phyloP scores from a whole-genome alignment of 2,329 filamentous ascomycete genomes.

The Macrophomina pseudophaseolina region DNA sequence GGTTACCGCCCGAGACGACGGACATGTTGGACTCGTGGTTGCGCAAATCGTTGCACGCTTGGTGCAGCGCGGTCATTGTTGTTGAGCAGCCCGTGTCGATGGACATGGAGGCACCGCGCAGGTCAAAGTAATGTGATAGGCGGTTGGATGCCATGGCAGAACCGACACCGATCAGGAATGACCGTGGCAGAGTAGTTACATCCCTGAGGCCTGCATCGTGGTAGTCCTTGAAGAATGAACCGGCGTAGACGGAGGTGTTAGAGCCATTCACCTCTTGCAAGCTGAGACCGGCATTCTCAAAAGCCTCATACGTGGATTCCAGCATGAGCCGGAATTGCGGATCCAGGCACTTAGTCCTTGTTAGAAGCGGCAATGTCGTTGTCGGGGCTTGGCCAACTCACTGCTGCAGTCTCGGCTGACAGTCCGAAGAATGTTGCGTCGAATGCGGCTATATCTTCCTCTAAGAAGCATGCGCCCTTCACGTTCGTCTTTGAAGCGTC shows the following conservation, averaged over 20 bases:
- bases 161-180: slow-evolving; percentile 2
- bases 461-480: neutral
- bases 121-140: slow-evolving; percentile 28
- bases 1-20: slow-evolving; percentile 31
- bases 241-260: slow-evolving; percentile 26
- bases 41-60: slow-evolving; percentile 29
- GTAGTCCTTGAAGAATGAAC: slow-evolving; percentile 30
- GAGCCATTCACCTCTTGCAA: slow-evolving; percentile 28
- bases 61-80: slow-evolving; percentile 37
- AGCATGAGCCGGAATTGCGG: slow-evolving; percentile 36
- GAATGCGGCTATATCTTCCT: neutral
- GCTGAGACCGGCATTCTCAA: slow-evolving; percentile 44
- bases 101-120: slow-evolving; percentile 31
- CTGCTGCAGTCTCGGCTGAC: neutral
- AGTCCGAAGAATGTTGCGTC: neutral
- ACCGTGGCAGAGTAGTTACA: neutral
- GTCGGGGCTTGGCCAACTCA: slow-evolving; percentile 1
- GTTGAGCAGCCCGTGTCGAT: slow-evolving; percentile 45
- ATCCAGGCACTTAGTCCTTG: slow-evolving; percentile 35
- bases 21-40: slow-evolving; percentile 29
- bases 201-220: neutral
- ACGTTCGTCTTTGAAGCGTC: too few species aligned
- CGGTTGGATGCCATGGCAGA: slow-evolving; percentile 30
- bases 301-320: slow-evolving; percentile 42
- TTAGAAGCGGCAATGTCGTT: too few species aligned